Base-by-base conservation (phyloP, 371 early-diverging fungal genomes). In the Funneliformis caledonium region DNA sequence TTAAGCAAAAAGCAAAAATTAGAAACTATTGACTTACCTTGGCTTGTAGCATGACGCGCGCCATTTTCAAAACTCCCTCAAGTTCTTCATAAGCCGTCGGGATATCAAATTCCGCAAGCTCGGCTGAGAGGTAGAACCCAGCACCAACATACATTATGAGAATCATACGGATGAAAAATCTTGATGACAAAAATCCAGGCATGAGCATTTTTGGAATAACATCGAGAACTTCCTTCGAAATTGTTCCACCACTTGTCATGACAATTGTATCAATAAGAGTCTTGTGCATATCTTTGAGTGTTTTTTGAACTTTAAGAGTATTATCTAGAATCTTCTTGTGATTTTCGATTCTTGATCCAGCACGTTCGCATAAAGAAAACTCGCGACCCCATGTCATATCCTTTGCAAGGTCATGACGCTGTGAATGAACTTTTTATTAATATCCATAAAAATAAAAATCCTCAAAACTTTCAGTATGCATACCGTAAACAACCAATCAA, bases 311-410 rank as follows among this genome's bases (percentile, higher is more conserved):
- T 47, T 67, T 62, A 56, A 72, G 45, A 62, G 72, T 64, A 31
- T 80, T n/a, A 61, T 45, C 56, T 72, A 72, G 14, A 56, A 72
- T 47, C 64, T 80, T 72, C 22, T 2, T 56, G 42, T 10, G 2
- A 47, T 80, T 33, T 60, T 80, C 61, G 33, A 72, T 72, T 72
- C 72, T 80, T n/a, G 80, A 80, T 45, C 80, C 80, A 22, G 72
- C 60, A 70, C 73, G 60, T 26, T 80, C 80, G 22, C 72, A 80
- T n/a, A 80, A 59, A 31, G 72, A 80, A 61, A 80, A 72, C 42
- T 77, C 77, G 33, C 37, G 50, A 50, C 50, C 10, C 14, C 50
- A 75, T 42, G 50, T 43, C 48, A 74, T 37, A 48, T 74, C 31
- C 22, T 74, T 74, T 59, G 75, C 75, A 52, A 74, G 50, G 75